Conservation (phyloP, 176 grass and related monocot genomes). For the Areca catechu region DNA sequence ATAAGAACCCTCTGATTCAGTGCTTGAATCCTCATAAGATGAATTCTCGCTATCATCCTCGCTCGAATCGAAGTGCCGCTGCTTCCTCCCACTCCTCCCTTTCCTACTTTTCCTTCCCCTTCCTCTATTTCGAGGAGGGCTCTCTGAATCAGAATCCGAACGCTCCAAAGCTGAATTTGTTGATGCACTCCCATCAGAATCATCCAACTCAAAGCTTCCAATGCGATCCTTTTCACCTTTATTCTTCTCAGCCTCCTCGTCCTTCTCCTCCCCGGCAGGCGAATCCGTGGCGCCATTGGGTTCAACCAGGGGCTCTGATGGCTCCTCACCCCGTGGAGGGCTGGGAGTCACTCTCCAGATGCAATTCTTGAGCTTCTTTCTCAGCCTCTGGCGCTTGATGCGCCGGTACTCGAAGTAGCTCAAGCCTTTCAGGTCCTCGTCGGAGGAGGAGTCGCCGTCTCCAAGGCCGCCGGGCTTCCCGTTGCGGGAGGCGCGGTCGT, state of each 20-base stretch:
- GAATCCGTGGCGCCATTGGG: background rate
- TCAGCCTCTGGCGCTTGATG: conserved; percentile 75
- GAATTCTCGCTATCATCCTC: conserved; percentile 20
- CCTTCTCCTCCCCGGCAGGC: conserved; percentile 12
- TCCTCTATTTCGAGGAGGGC: conserved; percentile 21
- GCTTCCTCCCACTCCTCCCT: conserved; percentile 32
- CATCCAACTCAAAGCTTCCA: background rate
- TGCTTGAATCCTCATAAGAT: conserved; percentile 18
- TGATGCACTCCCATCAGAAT: background rate
- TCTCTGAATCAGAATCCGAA: conserved; percentile 2
- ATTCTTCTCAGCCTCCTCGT: conserved; percentile 16
- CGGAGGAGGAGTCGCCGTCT: conserved; percentile 14
- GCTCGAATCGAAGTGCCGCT: conserved; percentile 27
- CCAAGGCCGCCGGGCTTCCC: conserved; percentile 3
- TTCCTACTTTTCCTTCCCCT: conserved; percentile 13
- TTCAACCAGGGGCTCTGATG: conserved; percentile 21
- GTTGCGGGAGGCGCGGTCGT: conserved; percentile 22
- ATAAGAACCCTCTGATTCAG: conserved; percentile 30
- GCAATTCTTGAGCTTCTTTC: conserved; percentile 57
- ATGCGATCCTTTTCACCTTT: conserved; percentile 1
- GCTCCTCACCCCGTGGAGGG: conserved; percentile 42
- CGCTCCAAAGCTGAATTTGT: background rate
- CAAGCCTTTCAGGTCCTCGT: conserved; percentile 76
- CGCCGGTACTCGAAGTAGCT: conserved; percentile 75
- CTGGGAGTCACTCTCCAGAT: conserved; percentile 73